Evolutionary conservation across 305 asterid species (phyloP).

Genomic region (Fraxinus sp.): DNA sequence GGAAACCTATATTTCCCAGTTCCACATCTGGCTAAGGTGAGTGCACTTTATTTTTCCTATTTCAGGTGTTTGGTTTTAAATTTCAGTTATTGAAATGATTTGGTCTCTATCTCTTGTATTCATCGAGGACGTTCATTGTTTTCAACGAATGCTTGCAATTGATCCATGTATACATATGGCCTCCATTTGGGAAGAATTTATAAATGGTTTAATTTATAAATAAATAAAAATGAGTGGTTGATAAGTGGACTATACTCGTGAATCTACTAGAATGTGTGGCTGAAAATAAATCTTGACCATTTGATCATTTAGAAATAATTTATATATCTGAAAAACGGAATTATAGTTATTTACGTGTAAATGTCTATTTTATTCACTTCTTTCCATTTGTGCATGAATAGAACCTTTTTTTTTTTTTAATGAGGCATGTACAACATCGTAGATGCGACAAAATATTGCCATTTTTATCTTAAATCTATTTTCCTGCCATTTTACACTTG

Average conservation of each 20-base stretch:
- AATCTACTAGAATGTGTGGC: not conserved
- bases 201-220: not conserved
- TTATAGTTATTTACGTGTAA: not conserved
- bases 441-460: not conserved
- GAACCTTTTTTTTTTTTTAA: not conserved
- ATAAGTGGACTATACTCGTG: not conserved
- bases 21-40: slow-evolving; percentile 97
- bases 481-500: not conserved
- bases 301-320: not conserved
- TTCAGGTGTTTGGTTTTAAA: not conserved
- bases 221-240: not conserved
- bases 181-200: not conserved
- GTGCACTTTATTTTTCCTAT: slow-evolving; percentile 13
- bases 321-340: not conserved
- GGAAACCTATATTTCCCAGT: slow-evolving; percentile 95
- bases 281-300: not conserved
- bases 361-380: not conserved
- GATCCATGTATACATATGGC: not conserved
- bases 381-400: not conserved
- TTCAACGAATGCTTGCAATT: not conserved
- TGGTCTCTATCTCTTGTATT: not conserved
- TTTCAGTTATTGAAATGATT: not conserved
- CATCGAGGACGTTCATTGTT: not conserved
- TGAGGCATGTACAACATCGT: not conserved
- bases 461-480: not conserved